Conservation (phyloP, 345 rosid species). For the Eutrema heterophyllum region DNA sequence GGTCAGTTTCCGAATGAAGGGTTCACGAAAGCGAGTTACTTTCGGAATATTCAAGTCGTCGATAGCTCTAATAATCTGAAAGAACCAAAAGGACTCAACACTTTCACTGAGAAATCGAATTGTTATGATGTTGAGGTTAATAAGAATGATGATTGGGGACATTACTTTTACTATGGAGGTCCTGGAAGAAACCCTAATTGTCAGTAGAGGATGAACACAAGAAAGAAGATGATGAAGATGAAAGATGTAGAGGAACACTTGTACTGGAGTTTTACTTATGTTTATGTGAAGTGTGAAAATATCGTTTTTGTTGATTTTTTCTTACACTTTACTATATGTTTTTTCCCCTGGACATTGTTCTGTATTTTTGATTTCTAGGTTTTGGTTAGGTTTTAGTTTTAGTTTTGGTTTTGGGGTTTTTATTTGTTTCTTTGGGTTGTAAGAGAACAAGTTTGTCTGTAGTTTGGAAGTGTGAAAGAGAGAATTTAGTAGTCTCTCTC, state of each 20-base stretch:
- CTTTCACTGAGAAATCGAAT: conserved; percentile 56
- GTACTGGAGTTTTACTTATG: not conserved
- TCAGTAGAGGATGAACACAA: conserved; percentile 31
- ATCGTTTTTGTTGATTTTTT: conserved; percentile 33
- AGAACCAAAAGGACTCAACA: conserved; percentile 54
- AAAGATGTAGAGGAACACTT: conserved; percentile 15
- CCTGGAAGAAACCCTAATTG: conserved; percentile 64
- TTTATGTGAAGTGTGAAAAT: conserved; percentile 15
- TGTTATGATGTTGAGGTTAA: conserved; percentile 59
- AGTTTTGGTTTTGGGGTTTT: not conserved
- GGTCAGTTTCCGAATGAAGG: conserved; percentile 65
- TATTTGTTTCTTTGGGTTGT: conserved; percentile 1
- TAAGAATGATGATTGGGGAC: conserved; percentile 57
- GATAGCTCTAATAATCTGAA: conserved; percentile 57
- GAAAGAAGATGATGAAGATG: conserved; percentile 6
- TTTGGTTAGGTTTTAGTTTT: conserved; percentile 16
- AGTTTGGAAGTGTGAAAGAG: conserved; percentile 23
- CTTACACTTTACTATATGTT: conserved; percentile 18
- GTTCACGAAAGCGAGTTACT: conserved; percentile 58
- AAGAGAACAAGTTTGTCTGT: conserved; percentile 4
- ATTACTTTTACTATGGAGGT: conserved; percentile 61
- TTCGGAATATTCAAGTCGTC: conserved; percentile 60
- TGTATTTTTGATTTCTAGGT: conserved; percentile 5
- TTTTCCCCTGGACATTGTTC: not conserved
- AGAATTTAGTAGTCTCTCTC: not conserved